Percentiles rank a stretch among this genome's conserved stretches.
These are phyloP conservation scores for Teunomyces cretensis DNA, from an alignment of 805 yeast genomes.

Conservation along the genomic window DNA sequence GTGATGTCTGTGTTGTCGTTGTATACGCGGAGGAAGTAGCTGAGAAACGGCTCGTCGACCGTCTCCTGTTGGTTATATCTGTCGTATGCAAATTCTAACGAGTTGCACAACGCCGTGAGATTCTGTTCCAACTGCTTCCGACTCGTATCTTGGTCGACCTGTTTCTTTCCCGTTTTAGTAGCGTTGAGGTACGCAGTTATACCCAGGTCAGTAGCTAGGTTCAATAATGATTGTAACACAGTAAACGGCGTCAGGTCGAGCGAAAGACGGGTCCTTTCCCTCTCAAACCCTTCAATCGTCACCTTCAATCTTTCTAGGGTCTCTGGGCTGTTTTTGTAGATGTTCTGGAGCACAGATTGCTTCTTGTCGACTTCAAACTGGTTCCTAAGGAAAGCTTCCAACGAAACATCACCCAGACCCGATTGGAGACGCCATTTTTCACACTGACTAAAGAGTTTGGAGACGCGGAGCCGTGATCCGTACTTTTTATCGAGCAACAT, in stretches of 20 bases:
- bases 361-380: slow-evolving; percentile 11
- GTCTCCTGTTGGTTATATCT: slow-evolving; percentile 8
- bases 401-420: background rate
- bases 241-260: slow-evolving; percentile 30
- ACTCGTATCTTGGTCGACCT: slow-evolving; percentile 4
- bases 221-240: slow-evolving; percentile 32
- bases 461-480: slow-evolving; percentile 22
- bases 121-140: slow-evolving; percentile 10
- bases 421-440: slow-evolving; percentile 5
- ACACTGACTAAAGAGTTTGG: slow-evolving; percentile 27
- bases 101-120: slow-evolving; percentile 19
- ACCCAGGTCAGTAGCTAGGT: slow-evolving; percentile 33
- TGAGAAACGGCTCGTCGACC: slow-evolving; percentile 26
- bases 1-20: slow-evolving; percentile 32
- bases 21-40: slow-evolving; percentile 41
- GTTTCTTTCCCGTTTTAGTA: slow-evolving; percentile 2
- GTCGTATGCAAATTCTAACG: slow-evolving; percentile 17
- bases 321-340: slow-evolving; percentile 14
- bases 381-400: slow-evolving; percentile 10
- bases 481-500: slow-evolving; percentile 22
- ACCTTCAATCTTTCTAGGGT: slow-evolving; percentile 13
- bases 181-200: slow-evolving; percentile 25
- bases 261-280: slow-evolving; percentile 18
- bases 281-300: slow-evolving; percentile 8
- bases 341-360: background rate